Evolutionary conservation across 208 protist genomes (phyloP).

Genomic region (Acanthamoeba sp.): DNA sequence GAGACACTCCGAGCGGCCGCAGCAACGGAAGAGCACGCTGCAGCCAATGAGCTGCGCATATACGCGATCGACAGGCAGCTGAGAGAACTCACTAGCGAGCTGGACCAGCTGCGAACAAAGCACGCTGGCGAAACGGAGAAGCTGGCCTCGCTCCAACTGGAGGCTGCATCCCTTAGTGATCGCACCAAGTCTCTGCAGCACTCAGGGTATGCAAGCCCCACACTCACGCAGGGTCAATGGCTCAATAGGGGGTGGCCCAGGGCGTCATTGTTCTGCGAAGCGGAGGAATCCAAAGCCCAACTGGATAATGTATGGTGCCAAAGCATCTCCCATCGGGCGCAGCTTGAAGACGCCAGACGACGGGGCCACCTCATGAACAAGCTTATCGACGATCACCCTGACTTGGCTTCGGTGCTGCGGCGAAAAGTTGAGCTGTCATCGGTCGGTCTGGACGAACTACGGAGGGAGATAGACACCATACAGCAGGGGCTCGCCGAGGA

Average conservation of each 20-base stretch:
- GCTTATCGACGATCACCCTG: neutral
- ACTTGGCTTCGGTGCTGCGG: neutral
- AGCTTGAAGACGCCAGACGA: neutral
- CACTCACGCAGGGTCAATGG: neutral
- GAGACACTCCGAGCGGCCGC: neutral
- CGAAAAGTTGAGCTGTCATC: neutral
- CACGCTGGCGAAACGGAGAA: neutral
- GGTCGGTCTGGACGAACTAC: neutral
- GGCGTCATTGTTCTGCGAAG: neutral
- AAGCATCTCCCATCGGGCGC: neutral
- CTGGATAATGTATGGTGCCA: neutral
- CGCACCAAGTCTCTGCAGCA: neutral
- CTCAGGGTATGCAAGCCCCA: neutral
- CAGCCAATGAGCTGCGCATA: neutral
- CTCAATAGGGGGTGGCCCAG: too few species aligned
- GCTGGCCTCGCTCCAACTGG: neutral
- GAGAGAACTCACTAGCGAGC: neutral
- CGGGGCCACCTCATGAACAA: neutral
- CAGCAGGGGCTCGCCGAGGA: neutral
- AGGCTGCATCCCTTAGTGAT: neutral
- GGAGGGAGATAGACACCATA: neutral
- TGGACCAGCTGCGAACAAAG: neutral
- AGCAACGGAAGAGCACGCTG: too few species aligned
- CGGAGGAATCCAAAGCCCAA: neutral
- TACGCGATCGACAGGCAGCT: neutral